Base-by-base conservation (phyloP, 106 monocot species). In the Dendrobium huoshanense region DNA sequence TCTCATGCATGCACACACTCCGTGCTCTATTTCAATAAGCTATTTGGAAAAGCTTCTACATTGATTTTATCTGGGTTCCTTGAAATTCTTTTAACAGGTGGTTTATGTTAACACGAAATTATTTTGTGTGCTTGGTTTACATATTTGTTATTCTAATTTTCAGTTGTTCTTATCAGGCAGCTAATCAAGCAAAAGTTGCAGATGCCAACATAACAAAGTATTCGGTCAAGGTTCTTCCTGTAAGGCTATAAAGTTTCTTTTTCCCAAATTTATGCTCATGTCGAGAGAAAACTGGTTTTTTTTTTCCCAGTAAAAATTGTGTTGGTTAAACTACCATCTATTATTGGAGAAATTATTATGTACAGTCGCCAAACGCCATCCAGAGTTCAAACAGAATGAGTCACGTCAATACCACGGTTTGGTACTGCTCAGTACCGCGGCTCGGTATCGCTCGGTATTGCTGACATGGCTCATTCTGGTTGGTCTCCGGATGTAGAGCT, bases 141-240 rank as follows among this genome's bases (percentile, higher is more conserved):
- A 41, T 72, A 2, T 27, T 37, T n/a, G 2, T 5, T 72, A 7
- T 72, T 31, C 25, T 68, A 9, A 40, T 40, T 9, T 41, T 67
- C 11, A 37, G 37, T 37, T 37, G 37, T 37, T 37, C 37, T 37
- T 37, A 44, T 82, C 82, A 93, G 96, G 85, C 90, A 55, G 65
- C 49, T 68, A 83, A 77, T 73, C 91, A 86, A 82, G 90, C 90
- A 70, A 94, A 81, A 88, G 74, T 78, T 29, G 81, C 81, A 40
- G 92, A 97, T 81, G 85, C 91, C 41, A 92, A 82, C 79, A 88
- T 90, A 56, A 97, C 94, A 44, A 97, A 90, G 65, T 97, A 94
- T 81, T 92, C 94, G 2, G 97, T 94, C 27, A 94, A 97, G 72
- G 94, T 97, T 31, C 79, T 94, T 47, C 92, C 92, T 73, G 96